Evolutionary conservation across 345 rosid genomes (phyloP), one percentile per base, ranked within the genome.

Genomic region (Eucalyptus tenuipes): DNA sequence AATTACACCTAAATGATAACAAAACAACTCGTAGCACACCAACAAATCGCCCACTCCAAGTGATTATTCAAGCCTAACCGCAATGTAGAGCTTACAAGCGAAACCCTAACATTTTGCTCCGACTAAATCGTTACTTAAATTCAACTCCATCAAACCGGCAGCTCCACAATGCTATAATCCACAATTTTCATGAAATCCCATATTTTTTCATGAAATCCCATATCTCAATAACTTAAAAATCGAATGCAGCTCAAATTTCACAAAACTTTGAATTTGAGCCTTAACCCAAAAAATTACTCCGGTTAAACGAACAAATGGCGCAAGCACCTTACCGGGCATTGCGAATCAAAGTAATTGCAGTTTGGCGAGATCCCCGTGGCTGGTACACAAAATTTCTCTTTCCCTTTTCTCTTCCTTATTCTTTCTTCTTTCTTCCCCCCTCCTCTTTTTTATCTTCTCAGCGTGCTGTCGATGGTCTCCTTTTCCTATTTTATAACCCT

Each of bases 61-160:
- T 5, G 66, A 57, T 57, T 57, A 25, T 25, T 25, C 15, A 57
- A 57, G n/a, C 14, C n/a, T 57, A 25, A 57, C 13, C 3, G 13
- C 14, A 57, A 57, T 25, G 15, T 0, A 0, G 7, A 57, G n/a
- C 14, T 57, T 12, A 57, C 64, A 24, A 10, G 66, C 2, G 3
- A 57, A 25, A 11, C 7, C n/a, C 4, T 2, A 8, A 57, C 25
- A 10, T 57, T 57, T 57, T 12, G 7, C 15, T 57, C 3, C 2
- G 4, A 57, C 14, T 25, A 57, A 57, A 57, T 1, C 2, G 0
- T 25, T 25, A 11, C n/a, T 57, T 25, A 3, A 50, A 50, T 50
- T 16, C 22, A 50, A 50, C 20, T 50, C 53, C 53, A 50, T 50
- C 53, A 50, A 6, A 50, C 20, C 22, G 0, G 8, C 8, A 50